These are phyloP conservation scores for Aphanomyces stellatus DNA, from an alignment of 352 stramenopile species.

Conservation along the genomic window DNA sequence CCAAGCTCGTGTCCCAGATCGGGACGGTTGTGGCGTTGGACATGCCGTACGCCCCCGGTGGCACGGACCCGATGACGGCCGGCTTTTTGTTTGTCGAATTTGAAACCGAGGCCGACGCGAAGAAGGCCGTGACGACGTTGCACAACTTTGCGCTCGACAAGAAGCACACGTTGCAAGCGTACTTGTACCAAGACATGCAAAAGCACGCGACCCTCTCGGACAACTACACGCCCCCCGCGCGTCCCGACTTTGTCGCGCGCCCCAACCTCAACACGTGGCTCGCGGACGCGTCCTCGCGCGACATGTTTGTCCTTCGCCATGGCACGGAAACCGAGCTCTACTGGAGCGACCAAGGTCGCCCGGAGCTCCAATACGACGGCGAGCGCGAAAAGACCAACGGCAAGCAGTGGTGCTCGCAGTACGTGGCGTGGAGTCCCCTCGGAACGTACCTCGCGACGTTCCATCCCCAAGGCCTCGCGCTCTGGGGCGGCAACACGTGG, in stretches of 20 bases:
- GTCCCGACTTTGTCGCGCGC: slow-evolving; percentile 82
- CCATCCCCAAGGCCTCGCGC: slow-evolving; percentile 93
- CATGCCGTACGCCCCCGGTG: slow-evolving; percentile 56
- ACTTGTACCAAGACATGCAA: slow-evolving; percentile 85
- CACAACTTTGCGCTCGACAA: slow-evolving; percentile 94
- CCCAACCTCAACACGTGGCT: slow-evolving; percentile 93
- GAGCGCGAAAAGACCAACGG: slow-evolving; percentile 92
- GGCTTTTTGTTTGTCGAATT: slow-evolving; percentile 82
- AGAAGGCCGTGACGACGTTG: slow-evolving; percentile 73
- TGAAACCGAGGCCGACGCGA: slow-evolving; percentile 58
- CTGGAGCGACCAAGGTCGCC: slow-evolving; percentile 90
- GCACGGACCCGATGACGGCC: slow-evolving; percentile 35
- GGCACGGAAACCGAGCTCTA: slow-evolving; percentile 94
- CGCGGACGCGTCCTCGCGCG: slow-evolving; percentile 82
- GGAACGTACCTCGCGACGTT: slow-evolving; percentile 98
- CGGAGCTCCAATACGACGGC: slow-evolving; percentile 92
- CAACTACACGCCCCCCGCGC: slow-evolving; percentile 71
- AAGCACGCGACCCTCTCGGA: slow-evolving; percentile 61
- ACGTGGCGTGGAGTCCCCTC: slow-evolving; percentile 95
- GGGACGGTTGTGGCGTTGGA: slow-evolving; percentile 64
- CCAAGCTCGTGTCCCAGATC: slow-evolving; percentile 83
- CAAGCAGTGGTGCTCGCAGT: slow-evolving; percentile 97
- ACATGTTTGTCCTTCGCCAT: slow-evolving; percentile 94
- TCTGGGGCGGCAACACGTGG: slow-evolving; percentile 96
- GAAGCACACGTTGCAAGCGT: slow-evolving; percentile 93